phyloP scores from a whole-genome alignment of 805 yeast species.

The Candida endomychidarum region DNA sequence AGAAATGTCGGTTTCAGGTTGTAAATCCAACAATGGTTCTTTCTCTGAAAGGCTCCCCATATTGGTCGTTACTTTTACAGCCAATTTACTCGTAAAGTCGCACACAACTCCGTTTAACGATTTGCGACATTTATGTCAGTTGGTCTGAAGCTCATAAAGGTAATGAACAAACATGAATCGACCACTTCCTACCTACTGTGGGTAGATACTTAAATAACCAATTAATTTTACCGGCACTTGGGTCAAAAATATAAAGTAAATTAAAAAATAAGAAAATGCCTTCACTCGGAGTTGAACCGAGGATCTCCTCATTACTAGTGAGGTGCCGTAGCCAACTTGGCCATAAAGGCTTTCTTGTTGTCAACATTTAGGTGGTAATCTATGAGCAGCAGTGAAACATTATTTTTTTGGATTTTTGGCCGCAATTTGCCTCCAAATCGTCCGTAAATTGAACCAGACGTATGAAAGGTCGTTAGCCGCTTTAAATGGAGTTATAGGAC shows the following conservation, averaged over 20 bases:
- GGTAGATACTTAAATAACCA: background rate
- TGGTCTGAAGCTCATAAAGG: no score
- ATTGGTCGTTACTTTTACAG: no score
- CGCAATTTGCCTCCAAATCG: background rate
- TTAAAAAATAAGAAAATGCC: conserved; percentile 18
- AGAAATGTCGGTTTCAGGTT: background rate
- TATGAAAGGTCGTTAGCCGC: no score
- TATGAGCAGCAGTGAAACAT: no score
- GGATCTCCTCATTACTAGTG: conserved; percentile 29
- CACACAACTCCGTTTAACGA: no score
- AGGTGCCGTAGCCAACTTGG: conserved; percentile 27
- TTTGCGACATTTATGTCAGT: no score
- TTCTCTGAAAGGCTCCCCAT: background rate
- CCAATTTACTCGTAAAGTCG: no score
- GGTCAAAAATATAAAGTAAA: background rate
- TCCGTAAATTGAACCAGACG: no score
- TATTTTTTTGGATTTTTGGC: background rate
- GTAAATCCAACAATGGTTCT: background rate
- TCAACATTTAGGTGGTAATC: background rate
- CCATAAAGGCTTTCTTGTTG: conserved; percentile 11
- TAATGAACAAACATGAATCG: no score
- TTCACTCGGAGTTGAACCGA: conserved; percentile 27
- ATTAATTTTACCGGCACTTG: no score
- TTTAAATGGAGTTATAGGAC: no score
- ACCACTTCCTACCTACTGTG: background rate